Evolutionary conservation across 2,329 filamentous ascomycete species (phyloP).

Genomic region (Alternaria rosae): DNA sequence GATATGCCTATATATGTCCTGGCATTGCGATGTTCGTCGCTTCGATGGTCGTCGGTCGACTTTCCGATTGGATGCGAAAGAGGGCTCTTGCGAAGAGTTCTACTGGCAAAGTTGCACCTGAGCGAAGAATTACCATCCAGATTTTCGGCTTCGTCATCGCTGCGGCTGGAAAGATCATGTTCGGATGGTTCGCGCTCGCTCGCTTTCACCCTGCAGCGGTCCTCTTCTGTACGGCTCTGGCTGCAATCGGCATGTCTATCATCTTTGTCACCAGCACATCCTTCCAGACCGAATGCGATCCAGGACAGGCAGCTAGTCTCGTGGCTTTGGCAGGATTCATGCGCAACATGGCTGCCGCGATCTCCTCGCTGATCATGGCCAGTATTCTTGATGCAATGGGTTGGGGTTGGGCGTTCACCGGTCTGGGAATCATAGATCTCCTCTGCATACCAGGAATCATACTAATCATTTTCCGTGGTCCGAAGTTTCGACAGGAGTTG

Average conservation of each 20-base stretch:
- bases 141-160: constrained; percentile 52
- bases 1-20: constrained; percentile 49
- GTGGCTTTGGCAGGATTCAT: constrained; percentile 54
- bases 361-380: constrained; percentile 50
- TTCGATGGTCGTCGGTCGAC: constrained; percentile 49
- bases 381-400: constrained; percentile 47
- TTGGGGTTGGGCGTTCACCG: constrained; percentile 53
- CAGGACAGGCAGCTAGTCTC: constrained; percentile 50
- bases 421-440: constrained; percentile 46
- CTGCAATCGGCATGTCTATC: constrained; percentile 49
- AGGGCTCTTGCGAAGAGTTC: constrained; percentile 32
- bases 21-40: constrained; percentile 45
- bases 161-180: constrained; percentile 51
- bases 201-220: constrained; percentile 28
- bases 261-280: constrained; percentile 55
- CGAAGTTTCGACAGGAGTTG: constrained; percentile 31
- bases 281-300: constrained; percentile 53
- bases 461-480: constrained; percentile 30
- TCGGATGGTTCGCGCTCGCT: constrained; percentile 51
- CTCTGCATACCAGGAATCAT: constrained; percentile 35
- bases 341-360: constrained; percentile 51
- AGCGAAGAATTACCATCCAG: constrained; percentile 52
- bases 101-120: constrained; percentile 44
- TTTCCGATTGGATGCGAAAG: constrained; percentile 50
- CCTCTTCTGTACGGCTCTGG: constrained; percentile 35